These are phyloP conservation scores for Mycosphaerella arachidis DNA, from an alignment of 2,329 filamentous ascomycete species.

Conservation along the genomic window DNA sequence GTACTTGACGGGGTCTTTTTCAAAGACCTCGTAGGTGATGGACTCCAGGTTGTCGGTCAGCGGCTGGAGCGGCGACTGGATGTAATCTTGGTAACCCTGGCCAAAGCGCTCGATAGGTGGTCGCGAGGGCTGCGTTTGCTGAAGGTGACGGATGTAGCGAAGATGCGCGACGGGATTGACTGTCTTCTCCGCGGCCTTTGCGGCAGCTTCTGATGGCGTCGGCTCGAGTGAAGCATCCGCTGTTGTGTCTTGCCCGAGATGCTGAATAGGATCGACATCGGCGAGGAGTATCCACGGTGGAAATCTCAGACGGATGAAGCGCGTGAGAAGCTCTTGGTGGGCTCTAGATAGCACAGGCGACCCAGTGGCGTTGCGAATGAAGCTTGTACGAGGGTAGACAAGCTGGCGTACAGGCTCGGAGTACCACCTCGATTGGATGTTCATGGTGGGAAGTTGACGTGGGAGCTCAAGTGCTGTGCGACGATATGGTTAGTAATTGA, in stretches of 20 bases:
- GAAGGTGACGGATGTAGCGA: constrained; percentile 77
- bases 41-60: constrained; percentile 95
- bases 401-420: constrained; percentile 59
- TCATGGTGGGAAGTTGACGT: constrained; percentile 53
- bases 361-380: constrained; percentile 55
- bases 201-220: constrained; percentile 62
- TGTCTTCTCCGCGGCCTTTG: constrained; percentile 41
- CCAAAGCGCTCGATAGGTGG: constrained; percentile 63
- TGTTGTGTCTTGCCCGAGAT: not conserved
- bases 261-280: constrained; percentile 50
- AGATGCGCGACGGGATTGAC: constrained; percentile 59
- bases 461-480: constrained; percentile 54
- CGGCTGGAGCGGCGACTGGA: constrained; percentile 91
- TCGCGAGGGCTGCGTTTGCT: constrained; percentile 69
- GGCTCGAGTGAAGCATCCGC: constrained; percentile 42
- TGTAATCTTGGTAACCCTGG: constrained; percentile 80
- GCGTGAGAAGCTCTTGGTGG: constrained; percentile 55
- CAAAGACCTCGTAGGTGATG: constrained; percentile 96
- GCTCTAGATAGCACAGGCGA: constrained; percentile 55
- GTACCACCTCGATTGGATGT: constrained; percentile 58
- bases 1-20: constrained; percentile 97
- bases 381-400: constrained; percentile 49
- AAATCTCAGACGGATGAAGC: constrained; percentile 53
- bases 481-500: constrained; percentile 5
- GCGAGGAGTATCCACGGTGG: constrained; percentile 59